Base-by-base conservation (phyloP, 768 basidiomycete genomes). In the Lactarius psammicola region DNA sequence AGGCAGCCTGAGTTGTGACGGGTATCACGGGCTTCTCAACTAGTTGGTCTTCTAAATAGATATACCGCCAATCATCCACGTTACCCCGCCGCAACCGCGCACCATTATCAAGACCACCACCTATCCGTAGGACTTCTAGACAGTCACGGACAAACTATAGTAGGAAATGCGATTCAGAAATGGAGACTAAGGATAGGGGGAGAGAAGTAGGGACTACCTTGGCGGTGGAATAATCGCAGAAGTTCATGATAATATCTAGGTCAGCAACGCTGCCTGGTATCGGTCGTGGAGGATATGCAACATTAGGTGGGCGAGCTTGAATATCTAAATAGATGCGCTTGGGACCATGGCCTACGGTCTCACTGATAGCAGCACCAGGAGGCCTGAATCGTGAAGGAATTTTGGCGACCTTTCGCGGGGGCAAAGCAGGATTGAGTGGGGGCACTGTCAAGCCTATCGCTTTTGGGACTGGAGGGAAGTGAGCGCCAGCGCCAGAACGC, bases 71-170 rank as follows among this genome's bases (percentile, higher is more conserved):
- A 60, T 88, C 83, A 68, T 91, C 87, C 74, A 88, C 80, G 70
- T 85, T 87, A 0, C 88, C 90, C 69, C 94, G 81, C 68, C 93
- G 80, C 34, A 93, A 75, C 23, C 87, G 84, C 51, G 85, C 86
- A 17, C 87, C 89, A 59, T 89, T 88, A 74, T 99, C 95, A 54
- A 98, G 82, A 18, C 93, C 90, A 8, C 84, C 92, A 3, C 95
- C 96, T 15, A 95, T 79, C n/a, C 96, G 86, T 31, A 99, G 83
- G 54, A 96, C 88, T 76, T 98, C 95, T 46, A 99, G 80, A 72
- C 97, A 99, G 74, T 98, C 97, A 46, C 96, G 87, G n/a, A 98
- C 96, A 78, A 92, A 95, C 92, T 97, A 73, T 33, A 58, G 56
- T 58, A 46, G 18, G 46, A 44, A 62, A 62, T 31, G 49, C 26